Evolutionary conservation across 2,329 filamentous ascomycete genomes (phyloP).

Genomic region (Coniochaeta ligniaria): DNA sequence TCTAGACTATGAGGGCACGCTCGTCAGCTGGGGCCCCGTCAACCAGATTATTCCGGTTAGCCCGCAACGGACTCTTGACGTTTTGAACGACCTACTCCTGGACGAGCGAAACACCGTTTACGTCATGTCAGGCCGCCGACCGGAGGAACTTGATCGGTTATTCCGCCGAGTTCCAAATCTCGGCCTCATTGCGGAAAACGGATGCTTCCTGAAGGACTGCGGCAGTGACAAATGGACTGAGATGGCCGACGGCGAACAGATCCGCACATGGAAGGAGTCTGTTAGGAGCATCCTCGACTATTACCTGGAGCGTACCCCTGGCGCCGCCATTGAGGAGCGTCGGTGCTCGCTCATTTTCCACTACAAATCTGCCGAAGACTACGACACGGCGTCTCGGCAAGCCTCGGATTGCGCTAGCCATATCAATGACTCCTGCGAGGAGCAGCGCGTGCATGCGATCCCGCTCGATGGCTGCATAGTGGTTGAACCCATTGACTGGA

Average conservation of each 20-base stretch:
- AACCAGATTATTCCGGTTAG: conserved; percentile 80
- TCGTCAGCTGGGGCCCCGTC: conserved; percentile 80
- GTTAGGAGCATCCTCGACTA: conserved; percentile 80
- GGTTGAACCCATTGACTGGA: conserved; percentile 80
- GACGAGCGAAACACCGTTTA: conserved; percentile 83
- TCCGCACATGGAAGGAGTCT: conserved; percentile 73
- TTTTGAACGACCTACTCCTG: conserved; percentile 71
- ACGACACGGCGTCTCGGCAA: conserved; percentile 65
- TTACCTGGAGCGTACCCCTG: conserved; percentile 83
- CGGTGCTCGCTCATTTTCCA: conserved; percentile 89
- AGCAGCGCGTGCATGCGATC: conserved; percentile 76
- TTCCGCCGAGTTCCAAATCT: conserved; percentile 79
- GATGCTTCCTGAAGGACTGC: conserved; percentile 76
- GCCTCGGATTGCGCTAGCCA: conserved; percentile 88
- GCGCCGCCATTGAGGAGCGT: conserved; percentile 82
- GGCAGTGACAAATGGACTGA: conserved; percentile 66
- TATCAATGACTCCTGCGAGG: conserved; percentile 88
- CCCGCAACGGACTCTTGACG: conserved; percentile 76
- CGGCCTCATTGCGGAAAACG: conserved; percentile 90
- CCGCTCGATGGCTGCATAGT: conserved; percentile 73
- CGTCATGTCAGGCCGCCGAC: conserved; percentile 84
- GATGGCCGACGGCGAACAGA: conserved; percentile 65
- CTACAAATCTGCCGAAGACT: conserved; percentile 76
- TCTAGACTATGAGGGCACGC: conserved; percentile 87
- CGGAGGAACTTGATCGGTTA: conserved; percentile 79